Conservation (phyloP, 176 grass and related monocot species). For the Oryza longistaminata region DNA sequence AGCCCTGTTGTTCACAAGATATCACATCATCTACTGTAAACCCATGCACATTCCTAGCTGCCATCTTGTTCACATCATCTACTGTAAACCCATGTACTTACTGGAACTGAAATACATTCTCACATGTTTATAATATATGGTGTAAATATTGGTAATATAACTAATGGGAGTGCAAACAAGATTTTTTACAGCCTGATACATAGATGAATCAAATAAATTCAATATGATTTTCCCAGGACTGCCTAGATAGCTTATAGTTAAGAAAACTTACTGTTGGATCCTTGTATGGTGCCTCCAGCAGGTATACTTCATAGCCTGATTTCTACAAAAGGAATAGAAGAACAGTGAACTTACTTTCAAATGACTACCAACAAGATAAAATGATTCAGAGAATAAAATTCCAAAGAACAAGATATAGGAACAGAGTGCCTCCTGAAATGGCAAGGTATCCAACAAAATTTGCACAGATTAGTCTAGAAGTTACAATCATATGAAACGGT, state of each 20-base stretch:
- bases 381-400: conserved; percentile 26
- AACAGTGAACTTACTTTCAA: conserved; percentile 22
- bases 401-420: conserved; percentile 22
- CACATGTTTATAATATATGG: conserved; percentile 7
- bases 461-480: conserved; percentile 19
- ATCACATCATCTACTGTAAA: background rate
- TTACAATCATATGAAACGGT: background rate
- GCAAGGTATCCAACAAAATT: conserved; percentile 10
- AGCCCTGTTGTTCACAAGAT: conserved; percentile 62
- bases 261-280: conserved; percentile 79
- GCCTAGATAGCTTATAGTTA: conserved; percentile 12
- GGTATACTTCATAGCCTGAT: conserved; percentile 91
- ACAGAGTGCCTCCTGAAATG: conserved; percentile 27
- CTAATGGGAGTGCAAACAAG: background rate
- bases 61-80: too few species aligned
- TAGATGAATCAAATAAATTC: conserved; percentile 9
- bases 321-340: conserved; percentile 61
- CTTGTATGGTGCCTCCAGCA: conserved; percentile 98
- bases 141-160: background rate
- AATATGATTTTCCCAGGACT: conserved; percentile 3
- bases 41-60: too few species aligned
- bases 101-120: background rate
- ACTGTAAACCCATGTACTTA: background rate
- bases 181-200: background rate
- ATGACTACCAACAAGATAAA: background rate